phyloP scores from a whole-genome alignment of 225 moss, liverwort and hornwort genomes.

The Rhytidiadelphus loreus region DNA sequence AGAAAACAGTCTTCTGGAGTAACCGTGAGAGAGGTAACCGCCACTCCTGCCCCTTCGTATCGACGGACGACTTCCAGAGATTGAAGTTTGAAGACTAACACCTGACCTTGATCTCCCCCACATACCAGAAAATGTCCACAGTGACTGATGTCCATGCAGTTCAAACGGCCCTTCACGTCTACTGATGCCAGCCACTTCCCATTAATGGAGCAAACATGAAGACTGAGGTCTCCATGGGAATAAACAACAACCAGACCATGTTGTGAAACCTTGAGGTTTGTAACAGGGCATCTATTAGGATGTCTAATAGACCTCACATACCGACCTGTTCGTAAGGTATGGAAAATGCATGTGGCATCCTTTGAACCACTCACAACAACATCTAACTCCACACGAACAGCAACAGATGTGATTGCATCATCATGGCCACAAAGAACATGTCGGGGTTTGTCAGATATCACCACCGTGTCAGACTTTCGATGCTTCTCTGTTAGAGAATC shows the following conservation, averaged over 20 bases:
- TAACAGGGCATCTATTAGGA: conserved; percentile 38
- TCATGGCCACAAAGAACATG: conserved; percentile 81
- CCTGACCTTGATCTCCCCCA: conserved; percentile 73
- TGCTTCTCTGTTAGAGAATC: conserved; percentile 50
- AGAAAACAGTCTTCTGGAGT: conserved; percentile 82
- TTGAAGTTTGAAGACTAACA: conserved; percentile 55
- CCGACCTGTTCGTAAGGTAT: conserved; percentile 49
- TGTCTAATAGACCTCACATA: conserved; percentile 68
- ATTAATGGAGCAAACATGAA: conserved; percentile 62
- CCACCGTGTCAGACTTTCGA: conserved; percentile 46
- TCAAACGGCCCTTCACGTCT: conserved; percentile 60
- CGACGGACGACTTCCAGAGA: conserved; percentile 58
- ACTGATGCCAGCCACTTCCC: conserved; percentile 60
- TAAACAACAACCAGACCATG: conserved; percentile 64
- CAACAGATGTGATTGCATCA: conserved; percentile 69
- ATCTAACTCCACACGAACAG: conserved; percentile 63
- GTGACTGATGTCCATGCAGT: conserved; percentile 69
- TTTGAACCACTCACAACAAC: conserved; percentile 72
- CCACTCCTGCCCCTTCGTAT: conserved; percentile 50
- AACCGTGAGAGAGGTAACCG: conserved; percentile 55
- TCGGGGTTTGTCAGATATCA: conserved; percentile 74
- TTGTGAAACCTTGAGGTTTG: conserved; percentile 64
- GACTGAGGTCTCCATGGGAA: conserved; percentile 57
- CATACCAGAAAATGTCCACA: conserved; percentile 71
- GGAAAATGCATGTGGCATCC: conserved; percentile 70